Evolutionary conservation across 176 grass and related monocot species (phyloP), one percentile per base, ranked within the genome.

Genomic region (Musa troglodytarum): DNA sequence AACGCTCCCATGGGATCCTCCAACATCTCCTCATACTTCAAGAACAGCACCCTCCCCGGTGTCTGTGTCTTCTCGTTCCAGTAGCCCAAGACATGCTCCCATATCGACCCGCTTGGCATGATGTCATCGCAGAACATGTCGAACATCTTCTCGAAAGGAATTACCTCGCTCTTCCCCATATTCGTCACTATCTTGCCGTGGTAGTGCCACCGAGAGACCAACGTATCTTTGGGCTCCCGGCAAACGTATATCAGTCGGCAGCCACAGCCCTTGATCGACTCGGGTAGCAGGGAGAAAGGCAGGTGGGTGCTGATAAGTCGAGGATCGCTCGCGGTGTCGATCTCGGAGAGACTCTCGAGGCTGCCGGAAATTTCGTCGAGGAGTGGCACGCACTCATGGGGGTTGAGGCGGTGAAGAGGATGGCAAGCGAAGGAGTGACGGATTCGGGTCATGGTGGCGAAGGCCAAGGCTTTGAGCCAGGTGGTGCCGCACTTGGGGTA

Each of bases 401-500:
- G 69, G 78, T 12, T 84, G 15, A 14, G 15, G 26, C 14, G 53
- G 16, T 54, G 83, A 20, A 90, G 77, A 53, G 81, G 80, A 63
- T 82, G 76, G n/a, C 20, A 1, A 0, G 9, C 22, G 24, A 68
- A 57, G 22, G 78, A 11, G 53, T 74, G 51, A 8, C 54, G 25
- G 23, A 10, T 16, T 1, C 80, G 70, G 63, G 69, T 65, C 14
- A 74, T 9, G 14, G 69, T 9, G 1, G 87, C 43, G 22, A 81
- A 84, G 28, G 52, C 9, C 0, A 84, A 64, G 4, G 84, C 81
- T 76, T 86, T 90, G 16, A 86, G 84, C 81, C 78, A 90, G 53
- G 75, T 86, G 34, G 84, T 84, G 28, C 81, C 87, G 7, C 52
- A 73, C 49, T 89, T 89, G 14, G 83, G 87, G 57, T 73, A n/a